Percentiles rank a stretch among this genome's conserved stretches.
Evolutionary conservation across 495 filamentous ascomycete species (phyloP).

Genomic region (Neurospora cerealis): DNA sequence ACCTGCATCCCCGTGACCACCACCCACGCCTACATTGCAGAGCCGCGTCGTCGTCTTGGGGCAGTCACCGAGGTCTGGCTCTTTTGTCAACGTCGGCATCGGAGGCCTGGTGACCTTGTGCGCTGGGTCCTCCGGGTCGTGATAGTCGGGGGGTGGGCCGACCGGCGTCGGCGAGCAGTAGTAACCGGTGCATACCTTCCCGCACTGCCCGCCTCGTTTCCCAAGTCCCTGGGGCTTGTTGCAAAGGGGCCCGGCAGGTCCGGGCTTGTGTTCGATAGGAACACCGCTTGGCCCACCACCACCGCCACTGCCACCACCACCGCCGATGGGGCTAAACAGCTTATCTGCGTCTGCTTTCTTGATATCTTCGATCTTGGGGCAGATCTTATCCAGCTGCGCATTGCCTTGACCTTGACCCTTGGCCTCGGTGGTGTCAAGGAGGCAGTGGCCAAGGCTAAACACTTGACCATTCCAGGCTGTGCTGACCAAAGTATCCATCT

Average conservation of each 20-base stretch:
- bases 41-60: too few species aligned
- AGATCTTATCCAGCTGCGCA: not conserved
- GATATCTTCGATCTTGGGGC: not conserved
- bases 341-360: not conserved
- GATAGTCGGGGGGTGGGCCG: not conserved
- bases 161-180: slow-evolving; percentile 3
- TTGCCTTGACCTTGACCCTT: not conserved
- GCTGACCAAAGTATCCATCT: too few species aligned
- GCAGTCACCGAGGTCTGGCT: too few species aligned
- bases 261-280: not conserved
- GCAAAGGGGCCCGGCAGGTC: not conserved
- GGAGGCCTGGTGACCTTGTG: too few species aligned
- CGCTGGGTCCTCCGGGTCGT: slow-evolving; percentile 3
- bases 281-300: not conserved
- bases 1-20: too few species aligned
- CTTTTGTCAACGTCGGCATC: too few species aligned
- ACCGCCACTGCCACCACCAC: not conserved
- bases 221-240: not conserved
- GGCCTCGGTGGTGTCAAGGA: not conserved
- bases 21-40: too few species aligned
- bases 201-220: slow-evolving; percentile 1
- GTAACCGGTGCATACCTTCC: slow-evolving; percentile 9
- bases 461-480: slow-evolving; percentile 5
- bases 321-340: not conserved
- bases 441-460: not conserved